Evolutionary conservation across 352 stramenopile species (phyloP).

Genomic region (Thraustochytrium sp.): DNA sequence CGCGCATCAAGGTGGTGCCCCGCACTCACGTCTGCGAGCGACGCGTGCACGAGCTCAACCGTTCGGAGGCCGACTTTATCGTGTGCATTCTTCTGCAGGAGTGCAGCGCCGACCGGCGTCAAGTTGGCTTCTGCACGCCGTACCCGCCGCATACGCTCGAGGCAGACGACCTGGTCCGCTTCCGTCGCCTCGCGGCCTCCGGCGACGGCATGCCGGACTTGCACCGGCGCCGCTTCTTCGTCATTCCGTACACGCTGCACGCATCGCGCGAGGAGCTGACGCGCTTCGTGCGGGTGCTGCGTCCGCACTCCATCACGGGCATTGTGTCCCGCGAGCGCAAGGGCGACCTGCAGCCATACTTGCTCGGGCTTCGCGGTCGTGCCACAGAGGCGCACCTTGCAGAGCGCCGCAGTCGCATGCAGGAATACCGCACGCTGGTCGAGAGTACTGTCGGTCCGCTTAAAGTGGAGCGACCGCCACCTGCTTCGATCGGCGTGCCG

Average conservation of each 20-base stretch:
- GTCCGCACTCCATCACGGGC: neutral
- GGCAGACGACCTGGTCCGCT: neutral
- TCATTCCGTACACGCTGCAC: conserved; percentile 25
- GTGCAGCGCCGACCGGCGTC: neutral
- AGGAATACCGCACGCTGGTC: too few relatives aligned
- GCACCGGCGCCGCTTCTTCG: neutral
- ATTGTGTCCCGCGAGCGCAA: conserved; percentile 14
- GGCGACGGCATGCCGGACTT: neutral
- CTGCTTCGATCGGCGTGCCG: too few relatives aligned
- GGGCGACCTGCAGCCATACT: neutral
- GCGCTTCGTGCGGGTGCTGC: neutral
- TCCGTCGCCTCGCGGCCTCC: neutral
- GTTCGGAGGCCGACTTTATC: neutral
- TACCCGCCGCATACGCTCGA: neutral
- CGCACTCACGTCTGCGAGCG: neutral
- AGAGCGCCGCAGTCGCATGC: neutral
- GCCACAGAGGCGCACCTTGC: neutral
- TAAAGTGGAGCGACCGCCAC: too few relatives aligned
- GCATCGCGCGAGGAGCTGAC: neutral
- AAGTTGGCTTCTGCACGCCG: neutral
- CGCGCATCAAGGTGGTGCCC: neutral
- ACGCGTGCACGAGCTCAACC: neutral
- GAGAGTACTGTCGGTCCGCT: too few relatives aligned
- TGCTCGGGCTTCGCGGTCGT: neutral
- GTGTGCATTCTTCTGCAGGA: conserved; percentile 28